Percentiles rank a stretch among this genome's conserved stretches.
Evolutionary conservation across 257 asterid species (phyloP).

Genomic region (Buddleja alternifolia): DNA sequence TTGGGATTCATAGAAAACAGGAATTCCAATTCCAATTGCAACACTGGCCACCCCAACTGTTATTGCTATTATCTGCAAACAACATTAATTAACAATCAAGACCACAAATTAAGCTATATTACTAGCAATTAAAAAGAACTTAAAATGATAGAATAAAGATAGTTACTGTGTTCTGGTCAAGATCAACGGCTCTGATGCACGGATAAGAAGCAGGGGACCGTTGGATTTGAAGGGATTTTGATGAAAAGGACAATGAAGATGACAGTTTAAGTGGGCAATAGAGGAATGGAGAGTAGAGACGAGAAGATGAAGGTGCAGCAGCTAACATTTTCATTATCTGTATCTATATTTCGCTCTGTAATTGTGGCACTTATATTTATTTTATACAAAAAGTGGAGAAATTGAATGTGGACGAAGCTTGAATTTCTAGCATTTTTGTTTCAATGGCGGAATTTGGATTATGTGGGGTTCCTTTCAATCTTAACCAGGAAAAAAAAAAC

Average conservation of each 20-base stretch:
- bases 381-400: neutral
- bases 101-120: neutral
- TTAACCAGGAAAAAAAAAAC: slow-evolving; percentile 31
- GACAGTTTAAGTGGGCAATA: slow-evolving; percentile 55
- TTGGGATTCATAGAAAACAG: slow-evolving; percentile 85
- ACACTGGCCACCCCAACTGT: slow-evolving; percentile 81
- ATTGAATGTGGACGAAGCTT: slow-evolving; percentile 17
- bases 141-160: neutral
- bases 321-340: slow-evolving; percentile 45
- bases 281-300: slow-evolving; percentile 65
- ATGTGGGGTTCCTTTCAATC: slow-evolving; percentile 51
- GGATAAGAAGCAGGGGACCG: slow-evolving; percentile 62
- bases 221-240: slow-evolving; percentile 41
- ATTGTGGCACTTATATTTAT: neutral
- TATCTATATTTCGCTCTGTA: neutral
- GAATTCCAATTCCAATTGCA: slow-evolving; percentile 92
- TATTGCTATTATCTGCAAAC: slow-evolving; percentile 71
- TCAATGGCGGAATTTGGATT: slow-evolving; percentile 46
- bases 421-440: slow-evolving; percentile 21
- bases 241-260: slow-evolving; percentile 38
- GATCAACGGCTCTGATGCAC: slow-evolving; percentile 75
- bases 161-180: slow-evolving; percentile 84
- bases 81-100: neutral
- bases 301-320: slow-evolving; percentile 55
- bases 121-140: too few relatives aligned